A percentile compares a stretch with the other conserved stretches of the same genome.
These are phyloP conservation scores for Ophiostoma quercus DNA, from an alignment of 2,329 filamentous ascomycete genomes.

Conservation along the genomic window DNA sequence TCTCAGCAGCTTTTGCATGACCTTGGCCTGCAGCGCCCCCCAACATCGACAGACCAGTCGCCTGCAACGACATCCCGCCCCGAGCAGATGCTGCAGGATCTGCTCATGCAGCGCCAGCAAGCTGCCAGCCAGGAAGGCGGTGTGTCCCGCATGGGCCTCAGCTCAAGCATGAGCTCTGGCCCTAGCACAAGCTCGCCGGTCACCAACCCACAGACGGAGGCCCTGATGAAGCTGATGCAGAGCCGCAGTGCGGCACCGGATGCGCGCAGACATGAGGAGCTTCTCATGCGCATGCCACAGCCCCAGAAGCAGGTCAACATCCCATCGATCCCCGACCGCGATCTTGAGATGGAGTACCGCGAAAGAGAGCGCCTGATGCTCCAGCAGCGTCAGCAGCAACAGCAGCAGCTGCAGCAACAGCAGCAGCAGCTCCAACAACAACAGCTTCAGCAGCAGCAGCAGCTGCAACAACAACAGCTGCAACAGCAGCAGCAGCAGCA, in stretches of 20 bases:
- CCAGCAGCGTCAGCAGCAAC: neutral
- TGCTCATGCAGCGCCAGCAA: slow-evolving; percentile 53
- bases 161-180: neutral
- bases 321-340: slow-evolving; percentile 45
- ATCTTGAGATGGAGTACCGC: slow-evolving; percentile 39
- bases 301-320: slow-evolving; percentile 47
- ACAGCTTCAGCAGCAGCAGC: neutral
- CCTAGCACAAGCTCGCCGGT: neutral
- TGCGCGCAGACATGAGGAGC: slow-evolving; percentile 45
- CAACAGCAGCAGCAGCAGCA: slow-evolving; percentile 35
- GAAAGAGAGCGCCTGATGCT: slow-evolving; percentile 8
- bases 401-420: slow-evolving; percentile 33
- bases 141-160: slow-evolving; percentile 31
- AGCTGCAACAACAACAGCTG: slow-evolving; percentile 27
- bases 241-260: slow-evolving; percentile 43
- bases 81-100: slow-evolving; percentile 56
- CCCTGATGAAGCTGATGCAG: slow-evolving; percentile 80
- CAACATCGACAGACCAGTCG: slow-evolving; percentile 12
- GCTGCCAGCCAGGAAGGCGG: slow-evolving; percentile 44
- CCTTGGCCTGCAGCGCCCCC: neutral
- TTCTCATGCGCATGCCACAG: slow-evolving; percentile 49
- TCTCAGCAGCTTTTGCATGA: slow-evolving; percentile 57
- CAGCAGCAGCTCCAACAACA: slow-evolving; percentile 34
- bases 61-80: slow-evolving; percentile 12
- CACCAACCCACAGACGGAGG: slow-evolving; percentile 68